Evolutionary conservation across 331 rosid genomes (phyloP), one percentile per base, ranked within the genome.

Genomic region (Acacia pycnantha): DNA sequence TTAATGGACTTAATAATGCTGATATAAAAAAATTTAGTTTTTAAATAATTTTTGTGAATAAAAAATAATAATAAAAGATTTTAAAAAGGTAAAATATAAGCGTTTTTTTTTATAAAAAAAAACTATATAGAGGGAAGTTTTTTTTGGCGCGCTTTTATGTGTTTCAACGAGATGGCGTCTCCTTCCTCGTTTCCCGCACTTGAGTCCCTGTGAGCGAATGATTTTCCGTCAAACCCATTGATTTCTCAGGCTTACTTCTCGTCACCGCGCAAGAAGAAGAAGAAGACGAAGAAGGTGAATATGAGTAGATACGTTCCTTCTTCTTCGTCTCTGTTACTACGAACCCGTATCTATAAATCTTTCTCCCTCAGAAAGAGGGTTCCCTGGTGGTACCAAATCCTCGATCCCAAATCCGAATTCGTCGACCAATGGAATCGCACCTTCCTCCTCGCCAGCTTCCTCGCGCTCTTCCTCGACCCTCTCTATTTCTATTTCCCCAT

Each of bases 381-480:
- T 2, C 95, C 94, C 0, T 89, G 94, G 97, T 93, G 97, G 97
- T 73, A 86, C 82, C 91, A 93, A 44, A 89, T 92, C 46, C 85
- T 82, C 0, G 88, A 91, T 61, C 97, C 98, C 4, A 87, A 90
- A 0, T 91, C 98, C 19, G 79, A 76, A 11, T 73, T 86, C 59
- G 84, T 93, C 0, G 85, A 89, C 26, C 31, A 15, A 74, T 93
- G 98, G 98, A 89, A 93, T 81, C 86, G 85, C 8, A 80, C 82
- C 11, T 89, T 93, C 89, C 90, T 93, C 44, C 82, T 83, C 3
- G 79, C 90, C 0, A 90, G 90, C 76, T 75, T 93, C 24, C 67
- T 82, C 6, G 95, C 98, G n/a, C 83, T 95, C 44, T 95, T 93
- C 80, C 44, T 95, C 4, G 98, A 95, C 56, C 98, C 98, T 3